Base-by-base conservation (phyloP, 2,329 filamentous ascomycete species). In the Waltergamsia citrina region DNA sequence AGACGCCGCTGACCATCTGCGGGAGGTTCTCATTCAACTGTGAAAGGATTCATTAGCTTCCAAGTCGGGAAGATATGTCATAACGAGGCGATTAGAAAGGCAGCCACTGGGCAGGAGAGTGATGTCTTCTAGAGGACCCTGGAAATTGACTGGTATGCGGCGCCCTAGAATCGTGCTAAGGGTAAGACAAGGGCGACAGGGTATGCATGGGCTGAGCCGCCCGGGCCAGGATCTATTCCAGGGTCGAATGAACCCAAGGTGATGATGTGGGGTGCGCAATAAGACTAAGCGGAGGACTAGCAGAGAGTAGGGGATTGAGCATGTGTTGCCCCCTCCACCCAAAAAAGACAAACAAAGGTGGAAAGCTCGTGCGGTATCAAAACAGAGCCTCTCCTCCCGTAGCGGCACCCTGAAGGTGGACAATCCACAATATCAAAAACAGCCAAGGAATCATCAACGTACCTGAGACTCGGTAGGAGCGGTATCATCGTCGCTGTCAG, bases 21-120 rank as follows among this genome's bases (percentile, higher is more conserved):
- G 92, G 92, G 48, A 98, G 86, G 58, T 98, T 92, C 64, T 95
- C 88, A 58, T 92, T 94, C 59, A 98, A 73, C 92, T 98, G 35
- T 23, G 21, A 26, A 17, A 14, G 17, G 11, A 28, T 24, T 8
- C 32, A 6, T 18, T 25, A 24, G n/a, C n/a, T 31, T 18, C 20
- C 19, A 9, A 21, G n/a, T 18, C 8, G 29, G 15, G n/a, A 18
- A 18, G n/a, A 21, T 18, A 9, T 4, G 29, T 18, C 9, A 18
- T 23, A 7, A 23, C n/a, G 12, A 18, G 27, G 27, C n/a, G n/a
- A n/a, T n/a, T n/a, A n/a, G n/a, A n/a, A n/a, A n/a, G n/a, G n/a
- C n/a, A n/a, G n/a, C n/a, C n/a, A n/a, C n/a, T n/a, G n/a, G n/a
- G n/a, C n/a, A n/a, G n/a, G n/a, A n/a, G n/a, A n/a, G n/a, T n/a